Base-by-base conservation (phyloP, 306 rosid species). In the Comarum palustre region DNA sequence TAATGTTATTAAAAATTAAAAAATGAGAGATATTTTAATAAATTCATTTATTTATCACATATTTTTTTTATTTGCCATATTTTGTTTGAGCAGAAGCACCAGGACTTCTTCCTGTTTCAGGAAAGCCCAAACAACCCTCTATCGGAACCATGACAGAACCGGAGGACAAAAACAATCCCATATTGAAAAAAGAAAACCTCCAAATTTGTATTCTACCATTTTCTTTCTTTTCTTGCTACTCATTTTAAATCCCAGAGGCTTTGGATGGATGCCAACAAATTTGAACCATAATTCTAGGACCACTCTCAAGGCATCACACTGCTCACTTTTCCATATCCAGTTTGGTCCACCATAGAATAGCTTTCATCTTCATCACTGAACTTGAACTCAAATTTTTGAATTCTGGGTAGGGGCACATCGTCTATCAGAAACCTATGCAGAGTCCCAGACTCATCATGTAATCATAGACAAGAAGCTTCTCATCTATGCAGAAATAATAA, bases 391-490 rank as follows among this genome's bases (percentile, higher is more conserved):
- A 14, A 39, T 58, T 20, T n/a, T 68, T 67, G 32, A 20, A 25
- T 5, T 17, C 27, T 34, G 68, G 48, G 57, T 38, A 67, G 12
- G 12, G 46, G 46, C 14, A 38, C 43, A 60, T 60, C 66, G 16
- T 11, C 19, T 15, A 15, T 31, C 12, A 6, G 22, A 17, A 31
- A 31, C 22, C 66, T 22, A 60, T 16, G 13, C 66, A 31, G 16
- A 12, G 19, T 27, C 36, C 8, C 31, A 54, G 62, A 57, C 66
- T 20, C 20, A n/a, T n/a, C 88, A 84, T 82, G 88, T 81, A 84
- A 76, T 84, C 88, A 79, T 63, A 78, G 62, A 84, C 88, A 73
- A 84, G 86, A 69, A 84, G 88, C 84, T 84, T 84, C 78, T 84
- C 88, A 31, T 84, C 88, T 47, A 73, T 58, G 79, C 88, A 76